Conservation (phyloP, 2,329 filamentous ascomycete genomes). For the Verticillium klebahnii region DNA sequence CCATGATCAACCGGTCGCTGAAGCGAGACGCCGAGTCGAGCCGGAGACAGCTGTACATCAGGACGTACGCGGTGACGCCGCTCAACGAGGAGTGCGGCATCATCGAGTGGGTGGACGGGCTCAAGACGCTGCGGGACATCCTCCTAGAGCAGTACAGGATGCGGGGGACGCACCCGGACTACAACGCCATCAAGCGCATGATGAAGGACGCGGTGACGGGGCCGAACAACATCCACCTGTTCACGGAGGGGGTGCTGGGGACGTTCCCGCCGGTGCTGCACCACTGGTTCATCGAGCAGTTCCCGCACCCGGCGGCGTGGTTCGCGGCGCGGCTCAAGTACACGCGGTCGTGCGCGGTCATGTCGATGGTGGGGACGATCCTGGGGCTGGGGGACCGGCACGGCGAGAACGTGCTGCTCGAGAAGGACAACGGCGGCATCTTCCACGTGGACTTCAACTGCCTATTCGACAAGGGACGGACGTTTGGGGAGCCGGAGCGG, state of each 20-base stretch:
- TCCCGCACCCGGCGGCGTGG: slow-evolving; percentile 89
- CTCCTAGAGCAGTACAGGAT: slow-evolving; percentile 73
- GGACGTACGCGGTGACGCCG: slow-evolving; percentile 94
- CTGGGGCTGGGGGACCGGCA: slow-evolving; percentile 91
- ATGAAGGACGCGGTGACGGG: slow-evolving; percentile 60
- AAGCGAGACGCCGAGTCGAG: slow-evolving; percentile 90
- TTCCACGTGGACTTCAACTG: slow-evolving; percentile 99
- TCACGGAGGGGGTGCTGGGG: slow-evolving; percentile 59
- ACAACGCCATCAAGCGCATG: slow-evolving; percentile 57
- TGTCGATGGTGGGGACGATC: slow-evolving; percentile 99
- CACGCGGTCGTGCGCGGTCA: slow-evolving; percentile 90
- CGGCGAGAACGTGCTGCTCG: slow-evolving; percentile 93
- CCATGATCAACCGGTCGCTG: slow-evolving; percentile 92
- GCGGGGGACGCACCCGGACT: slow-evolving; percentile 67
- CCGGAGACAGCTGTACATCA: slow-evolving; percentile 87
- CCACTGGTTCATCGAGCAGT: slow-evolving; percentile 93
- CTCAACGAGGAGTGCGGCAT: slow-evolving; percentile 96
- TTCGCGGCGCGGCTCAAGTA: slow-evolving; percentile 85
- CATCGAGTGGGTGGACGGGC: slow-evolving; percentile 97
- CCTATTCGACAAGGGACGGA: slow-evolving; percentile 95
- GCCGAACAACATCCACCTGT: slow-evolving; percentile 61
- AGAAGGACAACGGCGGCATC: slow-evolving; percentile 88
- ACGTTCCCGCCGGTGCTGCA: slow-evolving; percentile 81
- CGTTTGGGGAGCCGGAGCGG: slow-evolving; percentile 88
- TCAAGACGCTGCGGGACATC: slow-evolving; percentile 91